Conservation (phyloP, 75 land plant genomes). For the Cunninghamia lanceolata region DNA sequence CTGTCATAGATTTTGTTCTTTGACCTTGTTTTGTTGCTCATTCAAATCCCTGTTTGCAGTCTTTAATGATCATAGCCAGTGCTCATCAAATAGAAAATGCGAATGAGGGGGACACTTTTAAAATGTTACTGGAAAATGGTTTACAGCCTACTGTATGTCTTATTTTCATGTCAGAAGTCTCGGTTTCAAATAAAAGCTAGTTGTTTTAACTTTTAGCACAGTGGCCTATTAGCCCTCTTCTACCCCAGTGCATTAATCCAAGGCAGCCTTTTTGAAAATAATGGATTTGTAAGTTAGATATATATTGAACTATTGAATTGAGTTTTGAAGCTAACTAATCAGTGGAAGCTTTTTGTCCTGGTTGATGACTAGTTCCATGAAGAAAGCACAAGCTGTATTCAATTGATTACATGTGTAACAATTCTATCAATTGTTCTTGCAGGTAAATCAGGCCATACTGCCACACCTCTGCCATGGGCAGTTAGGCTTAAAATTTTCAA, state of each 20-base stretch:
- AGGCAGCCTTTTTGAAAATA: background rate
- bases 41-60: background rate
- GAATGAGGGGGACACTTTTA: background rate
- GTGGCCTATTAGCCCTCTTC: background rate
- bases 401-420: background rate
- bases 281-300: background rate
- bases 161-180: background rate
- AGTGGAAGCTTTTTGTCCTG: background rate
- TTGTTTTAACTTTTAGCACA: background rate
- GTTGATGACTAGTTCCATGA: background rate
- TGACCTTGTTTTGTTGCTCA: background rate
- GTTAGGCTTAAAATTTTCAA: constrained; percentile 58
- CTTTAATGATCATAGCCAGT: background rate
- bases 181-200: background rate
- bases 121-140: background rate
- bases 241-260: background rate
- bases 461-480: constrained; percentile 64
- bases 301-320: background rate
- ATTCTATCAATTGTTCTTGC: constrained; percentile 12
- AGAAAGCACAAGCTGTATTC: background rate
- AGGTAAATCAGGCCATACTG: constrained; percentile 46
- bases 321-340: background rate
- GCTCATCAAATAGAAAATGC: background rate
- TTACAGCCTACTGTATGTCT: background rate
- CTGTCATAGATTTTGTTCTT: background rate